These are phyloP conservation scores for Clathrus columnatus DNA, from an alignment of 768 basidiomycete genomes.

Conservation along the genomic window DNA sequence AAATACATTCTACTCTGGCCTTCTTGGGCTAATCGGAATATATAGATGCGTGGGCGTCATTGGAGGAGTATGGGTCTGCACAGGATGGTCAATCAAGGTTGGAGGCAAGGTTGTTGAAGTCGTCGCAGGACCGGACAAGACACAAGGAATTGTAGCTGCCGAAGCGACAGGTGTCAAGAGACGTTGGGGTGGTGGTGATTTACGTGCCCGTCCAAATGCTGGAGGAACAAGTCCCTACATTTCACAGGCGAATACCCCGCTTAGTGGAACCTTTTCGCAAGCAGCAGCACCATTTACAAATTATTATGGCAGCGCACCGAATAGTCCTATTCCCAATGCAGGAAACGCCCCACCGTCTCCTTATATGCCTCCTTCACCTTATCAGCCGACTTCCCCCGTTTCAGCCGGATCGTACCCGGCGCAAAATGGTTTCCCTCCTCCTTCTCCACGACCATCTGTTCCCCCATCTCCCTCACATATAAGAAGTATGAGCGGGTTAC, in stretches of 20 bases:
- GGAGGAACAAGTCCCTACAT: constrained; percentile 32
- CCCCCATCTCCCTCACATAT: background rate
- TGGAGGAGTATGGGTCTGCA: constrained; percentile 83
- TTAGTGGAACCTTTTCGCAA: constrained; percentile 13
- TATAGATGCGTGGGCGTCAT: constrained; percentile 78
- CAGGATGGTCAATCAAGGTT: constrained; percentile 59
- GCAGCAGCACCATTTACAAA: background rate
- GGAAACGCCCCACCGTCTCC: background rate
- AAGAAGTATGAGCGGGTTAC: background rate
- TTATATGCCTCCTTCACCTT: background rate
- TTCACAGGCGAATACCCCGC: constrained; percentile 26
- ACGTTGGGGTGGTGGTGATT: constrained; percentile 60
- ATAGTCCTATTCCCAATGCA: background rate
- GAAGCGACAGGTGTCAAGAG: constrained; percentile 53
- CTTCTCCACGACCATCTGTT: background rate
- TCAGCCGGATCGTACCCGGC: background rate
- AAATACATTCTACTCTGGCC: constrained; percentile 2
- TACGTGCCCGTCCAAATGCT: constrained; percentile 44
- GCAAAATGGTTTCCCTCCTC: background rate
- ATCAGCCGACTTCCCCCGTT: constrained; percentile 1
- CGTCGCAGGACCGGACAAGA: constrained; percentile 43
- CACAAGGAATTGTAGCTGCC: constrained; percentile 52
- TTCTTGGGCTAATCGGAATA: background rate
- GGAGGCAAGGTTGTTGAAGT: constrained; percentile 58
- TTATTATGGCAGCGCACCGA: background rate